These are phyloP conservation scores for Pilasporangium apinafurcum DNA, from an alignment of 352 stramenopile genomes.

Conservation along the genomic window DNA sequence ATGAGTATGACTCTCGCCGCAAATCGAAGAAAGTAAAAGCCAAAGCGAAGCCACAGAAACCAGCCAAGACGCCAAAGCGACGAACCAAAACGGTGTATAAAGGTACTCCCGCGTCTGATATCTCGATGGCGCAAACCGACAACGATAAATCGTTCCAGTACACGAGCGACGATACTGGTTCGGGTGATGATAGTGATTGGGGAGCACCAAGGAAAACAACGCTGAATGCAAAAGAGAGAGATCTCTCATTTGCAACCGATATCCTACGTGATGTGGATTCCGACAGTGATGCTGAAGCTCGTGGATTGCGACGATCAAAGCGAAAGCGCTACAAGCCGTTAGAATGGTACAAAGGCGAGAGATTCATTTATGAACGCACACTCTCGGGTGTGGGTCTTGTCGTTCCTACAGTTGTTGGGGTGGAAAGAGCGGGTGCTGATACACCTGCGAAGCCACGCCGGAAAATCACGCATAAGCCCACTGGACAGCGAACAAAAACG, in stretches of 20 bases:
- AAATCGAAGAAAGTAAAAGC: slow-evolving; percentile 1
- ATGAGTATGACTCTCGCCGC: no score
- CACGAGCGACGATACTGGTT: slow-evolving; percentile 31
- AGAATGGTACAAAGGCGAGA: slow-evolving; percentile 86
- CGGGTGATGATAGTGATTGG: slow-evolving; percentile 47
- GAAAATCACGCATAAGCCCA: slow-evolving; percentile 21
- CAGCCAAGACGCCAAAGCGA: slow-evolving; percentile 11
- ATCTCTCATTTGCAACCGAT: slow-evolving; percentile 33
- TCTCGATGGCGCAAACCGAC: slow-evolving; percentile 49
- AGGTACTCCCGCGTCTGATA: slow-evolving; percentile 25
- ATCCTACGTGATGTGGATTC: slow-evolving; percentile 41
- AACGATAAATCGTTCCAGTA: slow-evolving; percentile 54
- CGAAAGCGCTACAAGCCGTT: slow-evolving; percentile 76
- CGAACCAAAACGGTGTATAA: slow-evolving; percentile 48
- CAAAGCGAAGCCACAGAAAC: slow-evolving; percentile 16
- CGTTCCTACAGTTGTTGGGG: slow-evolving; percentile 67
- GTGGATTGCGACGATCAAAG: slow-evolving; percentile 65
- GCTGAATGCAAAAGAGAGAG: slow-evolving; percentile 12
- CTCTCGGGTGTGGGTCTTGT: slow-evolving; percentile 77
- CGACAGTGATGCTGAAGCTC: slow-evolving; percentile 24
- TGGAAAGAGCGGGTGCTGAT: slow-evolving; percentile 55
- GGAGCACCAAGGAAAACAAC: slow-evolving; percentile 12
- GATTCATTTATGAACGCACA: slow-evolving; percentile 80
- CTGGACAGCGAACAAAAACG: slow-evolving; percentile 16
- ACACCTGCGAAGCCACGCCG: slow-evolving; percentile 45